Evolutionary conservation across 306 rosid genomes (phyloP).

Genomic region (Rubus parviflorus): DNA sequence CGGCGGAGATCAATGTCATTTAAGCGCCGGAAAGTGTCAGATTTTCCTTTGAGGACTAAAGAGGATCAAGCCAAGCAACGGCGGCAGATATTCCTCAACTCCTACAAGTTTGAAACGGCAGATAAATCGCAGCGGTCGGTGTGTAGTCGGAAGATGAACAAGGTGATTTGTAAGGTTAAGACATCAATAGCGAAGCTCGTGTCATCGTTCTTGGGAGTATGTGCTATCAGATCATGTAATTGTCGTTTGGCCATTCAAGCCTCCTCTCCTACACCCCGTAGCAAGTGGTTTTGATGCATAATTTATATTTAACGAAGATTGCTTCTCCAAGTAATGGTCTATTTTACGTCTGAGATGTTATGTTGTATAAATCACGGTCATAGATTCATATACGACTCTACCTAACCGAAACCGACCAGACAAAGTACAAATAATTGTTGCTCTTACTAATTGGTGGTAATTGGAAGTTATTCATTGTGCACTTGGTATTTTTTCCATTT

Average conservation of each 20-base stretch:
- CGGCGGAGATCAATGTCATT: constrained; percentile 13
- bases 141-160: constrained; percentile 34
- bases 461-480: too few species aligned
- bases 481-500: too few species aligned
- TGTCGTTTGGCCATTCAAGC: constrained; percentile 35
- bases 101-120: constrained; percentile 47
- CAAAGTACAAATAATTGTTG: too few species aligned
- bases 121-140: constrained; percentile 19
- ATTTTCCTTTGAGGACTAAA: constrained; percentile 45
- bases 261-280: constrained; percentile 29
- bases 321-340: too few species aligned
- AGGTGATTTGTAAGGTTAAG: constrained; percentile 50
- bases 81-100: constrained; percentile 54
- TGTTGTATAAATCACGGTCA: background rate
- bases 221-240: constrained; percentile 35
- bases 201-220: constrained; percentile 35
- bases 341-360: background rate
- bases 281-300: constrained; percentile 2
- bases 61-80: constrained; percentile 57
- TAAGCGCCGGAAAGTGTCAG: constrained; percentile 13
- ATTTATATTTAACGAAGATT: too few species aligned
- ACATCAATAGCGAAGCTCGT: constrained; percentile 36
- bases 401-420: too few species aligned
- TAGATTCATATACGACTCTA: background rate
- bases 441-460: too few species aligned